A percentile compares a stretch with the other conserved stretches of the same genome.
Evolutionary conservation across 2,329 filamentous ascomycete genomes (phyloP).

Genomic region (Coleophoma crateriformis): DNA sequence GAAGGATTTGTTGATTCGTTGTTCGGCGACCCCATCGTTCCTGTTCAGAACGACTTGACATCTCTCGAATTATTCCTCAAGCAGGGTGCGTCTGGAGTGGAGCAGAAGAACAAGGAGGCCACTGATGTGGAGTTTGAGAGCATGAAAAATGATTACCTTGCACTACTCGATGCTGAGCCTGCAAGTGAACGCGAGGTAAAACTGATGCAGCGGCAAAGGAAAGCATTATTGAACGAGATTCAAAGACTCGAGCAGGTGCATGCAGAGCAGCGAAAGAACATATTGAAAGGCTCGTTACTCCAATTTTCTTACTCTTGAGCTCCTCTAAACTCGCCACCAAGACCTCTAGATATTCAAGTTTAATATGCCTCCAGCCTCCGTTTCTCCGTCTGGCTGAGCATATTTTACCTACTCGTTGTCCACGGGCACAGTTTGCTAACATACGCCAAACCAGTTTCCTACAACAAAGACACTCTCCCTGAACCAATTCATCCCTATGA

Average conservation of each 20-base stretch:
- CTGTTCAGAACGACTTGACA: not conserved
- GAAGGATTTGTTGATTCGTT: not conserved
- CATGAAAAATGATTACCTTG: slow-evolving; percentile 1
- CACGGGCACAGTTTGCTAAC: not conserved
- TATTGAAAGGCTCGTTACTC: slow-evolving; percentile 3
- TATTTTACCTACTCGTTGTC: not conserved
- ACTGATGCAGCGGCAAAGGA: not conserved
- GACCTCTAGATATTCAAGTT: not conserved
- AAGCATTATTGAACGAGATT: slow-evolving; percentile 5
- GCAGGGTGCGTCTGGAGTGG: not conserved
- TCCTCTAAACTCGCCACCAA: not conserved
- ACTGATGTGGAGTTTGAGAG: not conserved
- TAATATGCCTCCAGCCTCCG: not conserved
- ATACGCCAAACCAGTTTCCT: not conserved
- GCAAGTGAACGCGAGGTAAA: not conserved
- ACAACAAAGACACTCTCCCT: slow-evolving; percentile 3
- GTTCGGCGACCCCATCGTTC: slow-evolving; percentile 1
- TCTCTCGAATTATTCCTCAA: not conserved
- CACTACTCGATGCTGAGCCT: not conserved
- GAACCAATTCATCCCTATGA: slow-evolving; percentile 7
- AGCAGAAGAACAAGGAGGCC: not conserved
- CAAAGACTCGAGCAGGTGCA: slow-evolving; percentile 4
- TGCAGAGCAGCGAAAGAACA: not conserved
- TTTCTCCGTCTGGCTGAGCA: not conserved
- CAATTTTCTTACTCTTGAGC: too few species aligned